Base-by-base conservation (phyloP, 208 protist genomes). In the Vickermania spadyakhi region DNA sequence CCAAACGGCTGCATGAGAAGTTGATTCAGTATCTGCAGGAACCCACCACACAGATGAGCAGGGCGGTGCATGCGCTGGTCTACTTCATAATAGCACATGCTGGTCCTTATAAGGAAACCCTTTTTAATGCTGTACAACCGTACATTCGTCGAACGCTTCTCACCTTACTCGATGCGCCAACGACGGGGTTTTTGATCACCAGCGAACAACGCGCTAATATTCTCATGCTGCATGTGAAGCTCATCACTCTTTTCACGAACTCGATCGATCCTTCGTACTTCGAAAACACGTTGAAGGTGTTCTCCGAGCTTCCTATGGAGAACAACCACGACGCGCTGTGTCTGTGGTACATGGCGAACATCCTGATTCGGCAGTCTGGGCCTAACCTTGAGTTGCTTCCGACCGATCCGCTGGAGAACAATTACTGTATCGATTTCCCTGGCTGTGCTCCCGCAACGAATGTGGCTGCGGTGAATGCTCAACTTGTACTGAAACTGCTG, bases 261-360 rank as follows among this genome's bases (percentile, higher is more conserved):
- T 60, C 75, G 7, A 78, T 93, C 28, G 89, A 95, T 55, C 75
- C 85, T 14, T 84, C 85, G 22, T 93, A 95, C 68, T 42, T 92
- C 29, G 77, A 93, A 61, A 90, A 75, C 65, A 86, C 92, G 58
- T 53, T 95, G 42, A 81, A 82, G 41, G 81, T 87, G 1, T 88
- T 95, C 58, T 60, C 75, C 28, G 82, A 89, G 61, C 68, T 95
- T 49, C 64, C 67, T 56, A 45, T 95, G 59, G 77, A 79, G 31
- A 90, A 70, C 64, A 92, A 95, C 68, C 89, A 95, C 72, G 89
- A 95, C 57, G 85, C 85, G 1, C 79, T 95, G 18, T 78, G 79
- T 54, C 74, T 93, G 28, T 95, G 89, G 89, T 89, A 82, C 74
- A 84, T 95, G 81, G 71, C 75, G 52, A 95, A 95, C 67, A 41